Evolutionary conservation across 2,329 filamentous ascomycete species (phyloP).

Genomic region (Cercospora canescens): DNA sequence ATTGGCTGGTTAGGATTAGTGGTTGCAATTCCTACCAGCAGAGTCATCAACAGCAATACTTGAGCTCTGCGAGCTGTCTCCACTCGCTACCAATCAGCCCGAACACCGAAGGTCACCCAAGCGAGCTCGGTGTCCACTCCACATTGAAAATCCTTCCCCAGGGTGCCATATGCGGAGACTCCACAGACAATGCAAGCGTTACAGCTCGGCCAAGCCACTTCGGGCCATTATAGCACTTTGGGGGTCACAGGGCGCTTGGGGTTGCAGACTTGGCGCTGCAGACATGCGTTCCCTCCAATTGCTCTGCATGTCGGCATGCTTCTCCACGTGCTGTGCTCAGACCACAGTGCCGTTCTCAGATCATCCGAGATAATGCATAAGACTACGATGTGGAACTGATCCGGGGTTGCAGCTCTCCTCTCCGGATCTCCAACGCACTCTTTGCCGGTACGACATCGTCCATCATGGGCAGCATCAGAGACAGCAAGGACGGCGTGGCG

Average conservation of each 20-base stretch:
- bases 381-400: neutral
- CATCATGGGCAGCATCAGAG: slow-evolving; percentile 10
- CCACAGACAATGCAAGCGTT: slow-evolving; percentile 10
- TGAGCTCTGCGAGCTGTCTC: neutral
- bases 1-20: slow-evolving; percentile 4
- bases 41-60: slow-evolving; percentile 13
- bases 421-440: neutral
- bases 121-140: neutral
- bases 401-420: neutral
- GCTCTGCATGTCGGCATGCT: neutral
- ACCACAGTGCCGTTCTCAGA: slow-evolving; percentile 3
- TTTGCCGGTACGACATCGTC: neutral
- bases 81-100: slow-evolving; percentile 9
- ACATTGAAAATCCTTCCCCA: slow-evolving; percentile 8
- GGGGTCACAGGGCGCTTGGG: slow-evolving; percentile 5
- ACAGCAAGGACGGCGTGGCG: slow-evolving; percentile 13
- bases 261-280: slow-evolving; percentile 6
- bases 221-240: slow-evolving; percentile 6
- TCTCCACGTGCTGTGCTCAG: neutral
- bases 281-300: slow-evolving; percentile 20
- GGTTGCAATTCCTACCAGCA: slow-evolving; percentile 6
- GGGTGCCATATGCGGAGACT: slow-evolving; percentile 3
- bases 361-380: slow-evolving; percentile 16
- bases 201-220: slow-evolving; percentile 4
- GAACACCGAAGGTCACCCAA: neutral